A percentile compares a stretch with the other conserved stretches of the same genome.
These are phyloP conservation scores for Lipomyces orientalis DNA, from an alignment of 805 yeast genomes.

Conservation along the genomic window DNA sequence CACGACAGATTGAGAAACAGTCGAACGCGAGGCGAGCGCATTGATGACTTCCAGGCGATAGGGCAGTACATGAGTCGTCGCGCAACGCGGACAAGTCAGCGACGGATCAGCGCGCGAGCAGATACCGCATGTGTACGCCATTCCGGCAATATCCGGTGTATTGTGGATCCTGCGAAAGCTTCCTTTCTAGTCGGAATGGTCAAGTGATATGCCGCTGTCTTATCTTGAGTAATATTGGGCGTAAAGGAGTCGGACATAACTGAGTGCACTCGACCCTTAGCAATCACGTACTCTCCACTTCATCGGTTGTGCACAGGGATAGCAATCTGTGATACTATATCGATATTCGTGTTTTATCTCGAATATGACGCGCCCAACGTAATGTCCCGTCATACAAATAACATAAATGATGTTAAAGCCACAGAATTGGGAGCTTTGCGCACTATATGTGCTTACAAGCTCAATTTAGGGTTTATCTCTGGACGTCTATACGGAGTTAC, in stretches of 20 bases:
- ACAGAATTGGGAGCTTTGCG: neutral
- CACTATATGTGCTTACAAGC: neutral
- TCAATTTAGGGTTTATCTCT: neutral
- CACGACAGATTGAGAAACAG: neutral
- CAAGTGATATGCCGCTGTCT: neutral
- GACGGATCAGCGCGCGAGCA: constrained; percentile 25
- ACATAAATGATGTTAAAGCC: too few relatives aligned
- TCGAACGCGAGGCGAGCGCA: constrained; percentile 16
- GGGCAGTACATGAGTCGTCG: constrained; percentile 17
- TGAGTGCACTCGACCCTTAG: neutral
- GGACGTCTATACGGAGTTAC: neutral
- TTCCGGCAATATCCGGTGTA: neutral
- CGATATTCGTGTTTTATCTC: neutral
- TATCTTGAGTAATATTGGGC: neutral
- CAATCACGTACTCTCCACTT: neutral
- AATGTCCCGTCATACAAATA: too few relatives aligned
- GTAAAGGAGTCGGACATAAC: neutral
- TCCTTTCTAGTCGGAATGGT: neutral
- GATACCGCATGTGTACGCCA: constrained; percentile 18
- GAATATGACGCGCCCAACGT: too few relatives aligned
- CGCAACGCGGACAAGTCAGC: constrained; percentile 31
- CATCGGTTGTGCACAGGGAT: neutral
- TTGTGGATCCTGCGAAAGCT: neutral
- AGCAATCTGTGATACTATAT: neutral
- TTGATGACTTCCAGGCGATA: constrained; percentile 18